Evolutionary conservation across 164 flowering plant species (phyloP).

Genomic region (Annona cherimola): DNA sequence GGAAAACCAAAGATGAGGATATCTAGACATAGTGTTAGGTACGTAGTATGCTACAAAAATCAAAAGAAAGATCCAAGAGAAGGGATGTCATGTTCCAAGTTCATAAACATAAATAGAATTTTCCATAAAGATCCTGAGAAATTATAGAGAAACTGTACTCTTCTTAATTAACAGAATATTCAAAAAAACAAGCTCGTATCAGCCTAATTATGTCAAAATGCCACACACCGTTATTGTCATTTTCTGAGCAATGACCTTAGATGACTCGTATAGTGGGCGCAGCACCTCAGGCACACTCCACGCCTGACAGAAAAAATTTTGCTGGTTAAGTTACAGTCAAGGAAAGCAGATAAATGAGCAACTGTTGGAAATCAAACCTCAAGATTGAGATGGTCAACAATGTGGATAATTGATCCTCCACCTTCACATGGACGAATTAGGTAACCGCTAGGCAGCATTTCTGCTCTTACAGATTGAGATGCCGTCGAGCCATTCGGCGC

Average conservation of each 20-base stretch:
- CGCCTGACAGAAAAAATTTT: conserved; percentile 38
- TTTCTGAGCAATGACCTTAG: conserved; percentile 81
- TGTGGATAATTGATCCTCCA: conserved; percentile 89
- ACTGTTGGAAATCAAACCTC: conserved; percentile 42
- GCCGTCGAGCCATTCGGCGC: conserved; percentile 68
- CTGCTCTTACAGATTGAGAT: conserved; percentile 77
- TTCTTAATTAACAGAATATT: background rate
- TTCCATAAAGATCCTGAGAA: too few species aligned
- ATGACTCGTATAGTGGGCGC: conserved; percentile 87
- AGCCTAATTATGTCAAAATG: background rate
- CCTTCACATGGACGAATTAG: conserved; percentile 89
- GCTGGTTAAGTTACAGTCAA: background rate
- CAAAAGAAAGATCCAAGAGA: background rate
- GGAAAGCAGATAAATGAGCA: background rate
- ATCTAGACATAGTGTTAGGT: background rate
- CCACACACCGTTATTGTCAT: conserved; percentile 81
- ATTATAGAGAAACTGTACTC: background rate
- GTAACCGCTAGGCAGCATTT: conserved; percentile 92
- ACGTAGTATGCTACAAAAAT: background rate
- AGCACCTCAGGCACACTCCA: conserved; percentile 91
- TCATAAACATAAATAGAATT: too few species aligned
- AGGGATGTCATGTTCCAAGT: background rate
- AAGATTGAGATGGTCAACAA: conserved; percentile 89
- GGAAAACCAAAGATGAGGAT: background rate
- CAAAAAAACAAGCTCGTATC: background rate